Conservation (phyloP, 2,329 filamentous ascomycete species). For the Cladophialophora yegresii region DNA sequence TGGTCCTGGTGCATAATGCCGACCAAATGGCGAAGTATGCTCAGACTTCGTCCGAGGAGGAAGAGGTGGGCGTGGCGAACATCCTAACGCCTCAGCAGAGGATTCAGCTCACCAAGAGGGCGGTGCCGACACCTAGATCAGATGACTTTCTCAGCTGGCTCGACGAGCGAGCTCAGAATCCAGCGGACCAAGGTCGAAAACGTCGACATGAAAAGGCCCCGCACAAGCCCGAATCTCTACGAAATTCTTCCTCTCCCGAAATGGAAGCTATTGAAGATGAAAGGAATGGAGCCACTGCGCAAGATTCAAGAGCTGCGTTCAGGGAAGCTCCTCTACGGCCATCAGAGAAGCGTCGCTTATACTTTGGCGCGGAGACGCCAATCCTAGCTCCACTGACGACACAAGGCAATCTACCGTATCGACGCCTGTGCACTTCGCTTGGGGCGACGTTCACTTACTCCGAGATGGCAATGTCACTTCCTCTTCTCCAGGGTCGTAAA, state of each 20-base stretch:
- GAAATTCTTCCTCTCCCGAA: conserved; percentile 37
- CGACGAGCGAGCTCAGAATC: conserved; percentile 59
- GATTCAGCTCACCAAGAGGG: conserved; percentile 72
- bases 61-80: conserved; percentile 71
- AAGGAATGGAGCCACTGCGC: conserved; percentile 50
- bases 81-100: conserved; percentile 70
- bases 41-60: conserved; percentile 33
- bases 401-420: conserved; percentile 93
- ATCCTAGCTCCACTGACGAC: conserved; percentile 93
- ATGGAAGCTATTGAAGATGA: conserved; percentile 42
- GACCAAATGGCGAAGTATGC: conserved; percentile 33
- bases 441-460: conserved; percentile 95
- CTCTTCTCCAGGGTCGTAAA: conserved; percentile 84
- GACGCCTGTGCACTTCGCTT: conserved; percentile 82
- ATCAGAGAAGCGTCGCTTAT: conserved; percentile 89
- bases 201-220: conserved; percentile 48
- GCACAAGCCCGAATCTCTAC: conserved; percentile 23
- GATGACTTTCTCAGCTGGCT: conserved; percentile 79
- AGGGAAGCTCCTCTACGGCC: conserved; percentile 84
- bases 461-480: conserved; percentile 94
- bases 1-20: conserved; percentile 66
- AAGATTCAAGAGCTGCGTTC: conserved; percentile 77
- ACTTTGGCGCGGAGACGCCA: conserved; percentile 92
- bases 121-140: conserved; percentile 68
- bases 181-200: conserved; percentile 46